These are phyloP conservation scores for Sclerotinia sclerotiorum DNA, from an alignment of 2,329 filamentous ascomycete genomes.

Conservation along the genomic window DNA sequence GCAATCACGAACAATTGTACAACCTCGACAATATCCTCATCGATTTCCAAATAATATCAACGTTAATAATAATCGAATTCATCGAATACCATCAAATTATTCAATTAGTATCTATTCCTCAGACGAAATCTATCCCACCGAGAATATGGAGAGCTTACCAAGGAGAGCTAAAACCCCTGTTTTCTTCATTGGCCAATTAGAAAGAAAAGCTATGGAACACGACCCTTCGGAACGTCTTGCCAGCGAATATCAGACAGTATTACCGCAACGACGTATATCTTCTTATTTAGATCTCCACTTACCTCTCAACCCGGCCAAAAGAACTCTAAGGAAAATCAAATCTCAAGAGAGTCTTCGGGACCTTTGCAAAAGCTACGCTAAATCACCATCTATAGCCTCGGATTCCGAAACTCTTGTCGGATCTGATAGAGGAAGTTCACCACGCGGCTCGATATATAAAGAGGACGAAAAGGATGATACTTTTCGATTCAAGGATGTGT, in stretches of 20 bases:
- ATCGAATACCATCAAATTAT: conserved; percentile 18
- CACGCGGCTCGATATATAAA: conserved; percentile 6
- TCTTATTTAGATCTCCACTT: conserved; percentile 13
- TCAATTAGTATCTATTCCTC: conserved; percentile 27
- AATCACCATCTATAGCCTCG: conserved; percentile 15
- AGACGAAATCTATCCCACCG: conserved; percentile 3
- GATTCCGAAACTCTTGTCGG: conserved; percentile 27
- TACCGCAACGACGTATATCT: conserved; percentile 25
- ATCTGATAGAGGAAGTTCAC: conserved; percentile 25
- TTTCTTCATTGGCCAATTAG: conserved; percentile 36
- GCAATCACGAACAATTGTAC: conserved; percentile 13
- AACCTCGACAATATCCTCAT: conserved; percentile 5
- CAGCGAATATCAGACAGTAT: conserved; percentile 32
- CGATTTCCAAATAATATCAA: conserved; percentile 3
- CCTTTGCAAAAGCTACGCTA: conserved; percentile 27
- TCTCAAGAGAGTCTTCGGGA: conserved; percentile 37
- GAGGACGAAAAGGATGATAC: background rate
- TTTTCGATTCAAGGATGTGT: background rate
- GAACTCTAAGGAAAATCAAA: conserved; percentile 36
- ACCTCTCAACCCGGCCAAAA: conserved; percentile 21
- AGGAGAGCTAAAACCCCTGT: conserved; percentile 37
- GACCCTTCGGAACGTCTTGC: conserved; percentile 33
- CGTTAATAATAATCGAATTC: background rate
- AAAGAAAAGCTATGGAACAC: conserved; percentile 25
- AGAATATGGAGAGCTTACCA: conserved; percentile 18